phyloP scores from a whole-genome alignment of 441 rosid genomes.

The Populus trichocarpa region DNA sequence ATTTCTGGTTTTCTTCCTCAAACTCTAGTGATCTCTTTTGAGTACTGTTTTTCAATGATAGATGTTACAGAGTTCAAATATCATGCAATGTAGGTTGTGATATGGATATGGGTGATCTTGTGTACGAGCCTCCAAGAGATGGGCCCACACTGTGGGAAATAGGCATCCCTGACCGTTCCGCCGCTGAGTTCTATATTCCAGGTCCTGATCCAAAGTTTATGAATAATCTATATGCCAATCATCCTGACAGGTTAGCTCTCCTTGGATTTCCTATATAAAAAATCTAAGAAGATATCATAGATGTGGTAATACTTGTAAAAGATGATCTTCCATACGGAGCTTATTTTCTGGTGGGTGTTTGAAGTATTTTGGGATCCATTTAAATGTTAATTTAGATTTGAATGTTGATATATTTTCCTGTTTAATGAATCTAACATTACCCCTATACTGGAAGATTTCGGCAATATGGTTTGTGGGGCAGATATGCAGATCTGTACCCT shows the following conservation, averaged over 20 bases:
- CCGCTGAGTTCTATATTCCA: constrained; percentile 81
- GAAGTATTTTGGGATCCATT: neutral
- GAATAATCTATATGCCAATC: constrained; percentile 62
- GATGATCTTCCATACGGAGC: neutral
- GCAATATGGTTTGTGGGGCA: constrained; percentile 65
- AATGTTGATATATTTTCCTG: neutral
- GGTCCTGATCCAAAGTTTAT: constrained; percentile 64
- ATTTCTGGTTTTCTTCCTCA: constrained; percentile 35
- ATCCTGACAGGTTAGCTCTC: constrained; percentile 67
- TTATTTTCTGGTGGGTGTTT: constrained; percentile 9
- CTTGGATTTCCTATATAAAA: neutral
- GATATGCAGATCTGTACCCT: constrained; percentile 52
- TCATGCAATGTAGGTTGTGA: constrained; percentile 43
- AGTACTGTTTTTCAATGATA: neutral
- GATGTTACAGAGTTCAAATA: constrained; percentile 5
- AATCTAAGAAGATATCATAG: neutral
- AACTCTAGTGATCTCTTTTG: neutral
- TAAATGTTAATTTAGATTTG: neutral
- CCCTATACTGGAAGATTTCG: constrained; percentile 47
- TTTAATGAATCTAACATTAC: neutral
- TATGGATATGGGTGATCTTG: constrained; percentile 57
- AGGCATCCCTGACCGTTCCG: constrained; percentile 81
- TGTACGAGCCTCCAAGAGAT: constrained; percentile 76
- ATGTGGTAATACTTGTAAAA: neutral
- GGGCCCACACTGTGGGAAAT: constrained; percentile 97